Percentiles rank a stretch among this genome's conserved stretches.
Conservation (phyloP, 441 rosid species). For the Breynia disticha region DNA sequence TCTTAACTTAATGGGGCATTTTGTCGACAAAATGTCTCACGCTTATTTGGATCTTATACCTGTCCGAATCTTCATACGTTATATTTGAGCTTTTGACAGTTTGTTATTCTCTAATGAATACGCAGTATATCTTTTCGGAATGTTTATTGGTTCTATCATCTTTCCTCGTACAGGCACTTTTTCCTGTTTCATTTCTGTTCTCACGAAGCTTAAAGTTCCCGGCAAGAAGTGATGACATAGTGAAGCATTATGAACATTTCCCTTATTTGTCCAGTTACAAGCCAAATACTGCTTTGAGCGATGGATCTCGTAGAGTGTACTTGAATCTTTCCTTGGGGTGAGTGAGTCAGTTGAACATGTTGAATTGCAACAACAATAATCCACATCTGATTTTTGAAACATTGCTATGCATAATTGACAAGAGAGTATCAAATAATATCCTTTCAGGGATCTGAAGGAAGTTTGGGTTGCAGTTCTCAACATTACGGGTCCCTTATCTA, state of each 20-base stretch:
- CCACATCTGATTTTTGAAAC: no score
- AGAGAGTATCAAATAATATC: background rate
- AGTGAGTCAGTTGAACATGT: slow-evolving; percentile 17
- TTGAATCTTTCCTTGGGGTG: slow-evolving; percentile 88
- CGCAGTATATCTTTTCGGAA: background rate
- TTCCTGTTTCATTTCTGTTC: slow-evolving; percentile 61
- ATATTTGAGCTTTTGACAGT: no score
- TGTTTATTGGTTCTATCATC: background rate
- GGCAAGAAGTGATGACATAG: slow-evolving; percentile 42
- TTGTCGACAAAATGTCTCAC: background rate
- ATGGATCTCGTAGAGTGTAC: slow-evolving; percentile 66
- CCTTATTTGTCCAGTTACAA: slow-evolving; percentile 51
- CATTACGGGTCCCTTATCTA: slow-evolving; percentile 83
- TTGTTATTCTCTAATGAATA: no score
- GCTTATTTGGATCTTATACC: background rate
- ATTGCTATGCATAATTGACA: no score
- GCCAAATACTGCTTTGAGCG: slow-evolving; percentile 24
- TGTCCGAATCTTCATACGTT: background rate
- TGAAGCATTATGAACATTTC: slow-evolving; percentile 38
- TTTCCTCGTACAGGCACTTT: slow-evolving; percentile 45
- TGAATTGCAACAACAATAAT: no score
- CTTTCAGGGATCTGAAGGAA: slow-evolving; percentile 73
- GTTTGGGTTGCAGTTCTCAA: slow-evolving; percentile 92
- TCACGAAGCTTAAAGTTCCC: slow-evolving; percentile 69
- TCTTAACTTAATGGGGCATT: slow-evolving; percentile 1